Percentiles rank a stretch among this genome's conserved stretches.
These are phyloP conservation scores for Teratosphaeria gauchensis DNA, from an alignment of 2,329 filamentous ascomycete genomes.

Conservation along the genomic window DNA sequence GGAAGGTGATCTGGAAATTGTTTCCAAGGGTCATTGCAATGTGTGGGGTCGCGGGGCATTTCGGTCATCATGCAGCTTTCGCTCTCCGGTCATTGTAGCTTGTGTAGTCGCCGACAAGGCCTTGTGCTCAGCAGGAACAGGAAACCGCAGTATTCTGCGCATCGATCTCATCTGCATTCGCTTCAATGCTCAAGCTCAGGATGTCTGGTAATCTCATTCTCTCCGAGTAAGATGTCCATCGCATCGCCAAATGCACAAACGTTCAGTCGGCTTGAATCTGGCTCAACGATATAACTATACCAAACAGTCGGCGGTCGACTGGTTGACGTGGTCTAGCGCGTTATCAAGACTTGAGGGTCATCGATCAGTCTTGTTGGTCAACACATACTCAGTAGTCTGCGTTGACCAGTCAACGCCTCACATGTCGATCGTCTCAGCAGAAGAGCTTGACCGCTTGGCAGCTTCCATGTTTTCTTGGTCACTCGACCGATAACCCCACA, in stretches of 20 bases:
- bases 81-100: not conserved
- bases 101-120: not conserved
- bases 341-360: too few relatives aligned
- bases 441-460: not conserved
- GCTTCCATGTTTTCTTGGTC: not conserved
- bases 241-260: too few relatives aligned
- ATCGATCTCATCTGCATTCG: too few relatives aligned
- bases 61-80: not conserved
- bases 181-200: too few relatives aligned
- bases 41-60: not conserved
- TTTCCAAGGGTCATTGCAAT: not conserved
- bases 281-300: too few relatives aligned
- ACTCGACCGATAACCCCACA: not conserved
- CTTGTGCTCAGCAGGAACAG: not conserved
- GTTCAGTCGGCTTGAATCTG: too few relatives aligned
- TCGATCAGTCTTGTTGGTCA: too few relatives aligned
- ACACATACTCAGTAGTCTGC: too few relatives aligned
- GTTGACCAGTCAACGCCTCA: not conserved
- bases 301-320: too few relatives aligned
- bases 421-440: not conserved
- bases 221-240: too few relatives aligned
- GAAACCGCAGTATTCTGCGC: not conserved
- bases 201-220: too few relatives aligned
- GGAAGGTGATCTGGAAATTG: not conserved
- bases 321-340: too few relatives aligned